Base-by-base conservation (phyloP, 495 filamentous ascomycete genomes). In the Podospora australis region DNA sequence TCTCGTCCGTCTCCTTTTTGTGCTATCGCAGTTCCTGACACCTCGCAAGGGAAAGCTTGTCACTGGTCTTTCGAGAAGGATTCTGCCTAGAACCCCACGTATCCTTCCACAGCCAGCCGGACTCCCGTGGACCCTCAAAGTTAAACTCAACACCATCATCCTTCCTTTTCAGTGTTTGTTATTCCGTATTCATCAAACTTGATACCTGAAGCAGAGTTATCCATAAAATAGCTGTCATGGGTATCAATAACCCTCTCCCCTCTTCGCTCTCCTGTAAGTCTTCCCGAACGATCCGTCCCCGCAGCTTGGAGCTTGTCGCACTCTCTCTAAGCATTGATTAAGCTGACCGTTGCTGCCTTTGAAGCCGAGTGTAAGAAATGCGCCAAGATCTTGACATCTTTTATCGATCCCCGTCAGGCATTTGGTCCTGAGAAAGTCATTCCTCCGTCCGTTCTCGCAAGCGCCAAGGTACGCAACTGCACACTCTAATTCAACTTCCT, bases 381-480 rank as follows among this genome's bases (percentile, higher is more conserved):
- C 54, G 86, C 83, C 49, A 95, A 92, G 72, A 96, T 97, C 56
- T 79, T 98, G 39, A 78, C 88, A 30, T 96, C 91, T 4, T 98
- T 98, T 58, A 78, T 98, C 56, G 92, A 98, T 60, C 94, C 92
- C 14, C 79, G 80, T 55, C 92, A 97, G 75, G 74, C 94, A 10
- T 96, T 97, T 65, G 88, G 91, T 3, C 92, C 92, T 26, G 92
- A 98, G 65, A 97, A 97, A 68, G 80, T 98, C 61, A 98, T 98
- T 64, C 92, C 92, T 32, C 92, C 94, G 2, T 79, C 85, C 35
- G 79, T 98, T 57, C 80, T 98, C 52, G 83, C 87, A 34, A 83
- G 84, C 59, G 94, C 92, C 56, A 96, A 97, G 81, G 88, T 92
- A 70, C 53, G 74, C 56, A 52, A 9, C 23, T 41, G 11, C 1